These are phyloP conservation scores for Kondoa malvinella DNA, from an alignment of 768 basidiomycete species.

Conservation along the genomic window DNA sequence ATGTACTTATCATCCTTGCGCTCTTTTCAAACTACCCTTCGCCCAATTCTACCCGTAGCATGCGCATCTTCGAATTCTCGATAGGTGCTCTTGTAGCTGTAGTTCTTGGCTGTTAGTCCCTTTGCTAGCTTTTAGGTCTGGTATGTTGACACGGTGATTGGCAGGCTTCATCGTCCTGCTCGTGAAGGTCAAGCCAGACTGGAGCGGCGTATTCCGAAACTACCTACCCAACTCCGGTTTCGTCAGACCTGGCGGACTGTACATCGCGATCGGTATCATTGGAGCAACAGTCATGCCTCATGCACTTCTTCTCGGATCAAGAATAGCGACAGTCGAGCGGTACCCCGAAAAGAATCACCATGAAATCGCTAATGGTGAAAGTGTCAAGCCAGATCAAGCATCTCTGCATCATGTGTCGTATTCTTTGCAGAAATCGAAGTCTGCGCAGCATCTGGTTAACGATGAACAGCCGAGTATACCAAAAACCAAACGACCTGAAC, in stretches of 20 bases:
- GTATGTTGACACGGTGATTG: constrained; percentile 50
- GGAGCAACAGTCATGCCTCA: constrained; percentile 52
- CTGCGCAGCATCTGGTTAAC: too few relatives aligned
- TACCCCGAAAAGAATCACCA: constrained; percentile 34
- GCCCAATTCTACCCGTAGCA: constrained; percentile 17
- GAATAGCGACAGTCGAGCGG: constrained; percentile 66
- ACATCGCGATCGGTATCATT: constrained; percentile 38
- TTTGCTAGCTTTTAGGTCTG: constrained; percentile 35
- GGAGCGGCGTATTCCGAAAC: constrained; percentile 50
- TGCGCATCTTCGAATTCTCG: constrained; percentile 26
- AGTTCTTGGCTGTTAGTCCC: constrained; percentile 59
- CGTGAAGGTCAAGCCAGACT: constrained; percentile 18
- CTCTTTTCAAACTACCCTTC: constrained; percentile 26
- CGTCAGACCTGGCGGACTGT: constrained; percentile 31
- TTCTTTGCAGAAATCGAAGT: not conserved
- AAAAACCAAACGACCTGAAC: not conserved
- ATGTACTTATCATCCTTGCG: constrained; percentile 51
- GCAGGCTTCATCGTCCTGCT: constrained; percentile 50
- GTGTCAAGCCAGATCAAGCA: not conserved
- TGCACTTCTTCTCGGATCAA: constrained; percentile 73
- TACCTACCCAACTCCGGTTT: constrained; percentile 34
- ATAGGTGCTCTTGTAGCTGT: constrained; percentile 35
- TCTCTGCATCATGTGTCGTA: not conserved
- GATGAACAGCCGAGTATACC: not conserved
- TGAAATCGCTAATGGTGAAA: constrained; percentile 10